Evolutionary conservation across 2,329 filamentous ascomycete species (phyloP).

Genomic region (Fusarium sp.): DNA sequence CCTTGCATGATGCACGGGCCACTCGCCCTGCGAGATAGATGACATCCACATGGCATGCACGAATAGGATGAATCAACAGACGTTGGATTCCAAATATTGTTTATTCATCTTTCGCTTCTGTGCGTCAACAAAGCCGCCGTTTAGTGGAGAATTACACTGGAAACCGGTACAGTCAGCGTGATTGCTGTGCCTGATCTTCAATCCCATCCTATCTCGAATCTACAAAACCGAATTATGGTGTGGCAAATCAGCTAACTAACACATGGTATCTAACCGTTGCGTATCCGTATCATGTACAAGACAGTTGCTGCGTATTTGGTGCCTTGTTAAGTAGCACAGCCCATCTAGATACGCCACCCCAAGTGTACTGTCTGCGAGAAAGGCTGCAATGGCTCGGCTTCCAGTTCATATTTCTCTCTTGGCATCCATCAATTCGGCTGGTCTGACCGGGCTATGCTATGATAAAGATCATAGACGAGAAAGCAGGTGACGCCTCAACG

Average conservation of each 20-base stretch:
- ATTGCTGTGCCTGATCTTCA: constrained; percentile 7
- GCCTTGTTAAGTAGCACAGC: constrained; percentile 5
- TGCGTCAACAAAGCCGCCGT: constrained; percentile 33
- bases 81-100: constrained; percentile 26
- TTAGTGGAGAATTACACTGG: neutral
- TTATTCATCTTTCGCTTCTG: constrained; percentile 22
- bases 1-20: constrained; percentile 25
- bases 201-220: constrained; percentile 1
- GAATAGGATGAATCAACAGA: constrained; percentile 26
- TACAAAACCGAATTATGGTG: neutral
- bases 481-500: constrained; percentile 7
- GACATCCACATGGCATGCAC: constrained; percentile 4
- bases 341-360: neutral
- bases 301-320: constrained; percentile 4
- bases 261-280: neutral
- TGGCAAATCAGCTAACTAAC: neutral
- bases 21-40: constrained; percentile 3
- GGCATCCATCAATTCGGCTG: too few relatives aligned
- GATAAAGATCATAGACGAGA: neutral
- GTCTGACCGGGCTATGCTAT: constrained; percentile 4
- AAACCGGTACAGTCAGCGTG: neutral
- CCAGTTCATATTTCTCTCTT: too few relatives aligned
- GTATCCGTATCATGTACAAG: constrained; percentile 11
- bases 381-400: neutral
- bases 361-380: neutral